phyloP scores from a whole-genome alignment of 257 asterid species.

The Orobanche coerulescens region DNA sequence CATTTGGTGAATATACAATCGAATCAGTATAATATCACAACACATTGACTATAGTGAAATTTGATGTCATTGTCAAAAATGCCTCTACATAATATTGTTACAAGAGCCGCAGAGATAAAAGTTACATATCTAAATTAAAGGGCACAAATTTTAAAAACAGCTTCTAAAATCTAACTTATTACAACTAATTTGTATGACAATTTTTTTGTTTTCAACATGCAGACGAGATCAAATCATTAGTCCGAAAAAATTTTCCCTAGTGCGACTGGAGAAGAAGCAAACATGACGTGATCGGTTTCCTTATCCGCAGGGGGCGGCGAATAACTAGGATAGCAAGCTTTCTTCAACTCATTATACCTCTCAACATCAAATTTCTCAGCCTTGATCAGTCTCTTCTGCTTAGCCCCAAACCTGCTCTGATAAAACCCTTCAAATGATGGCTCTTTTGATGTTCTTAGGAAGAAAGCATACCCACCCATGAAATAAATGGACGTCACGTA shows the following conservation, averaged over 20 bases:
- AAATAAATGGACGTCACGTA: constrained; percentile 60
- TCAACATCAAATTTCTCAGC: constrained; percentile 41
- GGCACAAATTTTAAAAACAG: background rate
- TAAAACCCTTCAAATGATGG: constrained; percentile 80
- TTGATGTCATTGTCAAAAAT: constrained; percentile 3
- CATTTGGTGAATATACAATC: too few species aligned
- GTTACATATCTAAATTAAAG: background rate
- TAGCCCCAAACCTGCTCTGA: constrained; percentile 54
- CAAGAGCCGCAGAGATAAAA: constrained; percentile 28
- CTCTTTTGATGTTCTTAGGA: constrained; percentile 62
- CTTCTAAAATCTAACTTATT: too few species aligned
- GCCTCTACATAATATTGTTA: constrained; percentile 26
- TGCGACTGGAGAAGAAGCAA: constrained; percentile 16
- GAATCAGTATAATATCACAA: too few species aligned
- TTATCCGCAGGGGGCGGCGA: background rate
- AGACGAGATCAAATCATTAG: too few species aligned
- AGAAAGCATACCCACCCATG: constrained; percentile 78
- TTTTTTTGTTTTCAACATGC: too few species aligned
- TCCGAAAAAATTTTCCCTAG: background rate
- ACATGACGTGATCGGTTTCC: constrained; percentile 2
- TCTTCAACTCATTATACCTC: constrained; percentile 52
- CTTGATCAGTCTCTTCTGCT: constrained; percentile 57
- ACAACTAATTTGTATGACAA: too few species aligned
- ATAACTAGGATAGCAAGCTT: constrained; percentile 33
- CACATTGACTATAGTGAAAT: too few species aligned